phyloP scores from a whole-genome alignment of 805 yeast species.

The Yamadazyma tumulicola region DNA sequence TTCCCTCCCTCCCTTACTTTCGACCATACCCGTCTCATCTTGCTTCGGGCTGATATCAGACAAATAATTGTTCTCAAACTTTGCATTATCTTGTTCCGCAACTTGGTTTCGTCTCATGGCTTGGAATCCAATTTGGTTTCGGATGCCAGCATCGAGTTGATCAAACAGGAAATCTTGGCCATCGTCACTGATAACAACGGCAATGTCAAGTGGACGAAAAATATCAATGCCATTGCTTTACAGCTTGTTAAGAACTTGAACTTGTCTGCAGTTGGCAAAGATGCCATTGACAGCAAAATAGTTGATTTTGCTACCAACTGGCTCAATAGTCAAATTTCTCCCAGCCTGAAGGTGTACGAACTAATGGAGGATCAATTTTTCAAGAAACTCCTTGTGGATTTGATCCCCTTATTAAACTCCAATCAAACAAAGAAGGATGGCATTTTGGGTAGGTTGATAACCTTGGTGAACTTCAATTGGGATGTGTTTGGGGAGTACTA shows the following conservation, averaged over 20 bases:
- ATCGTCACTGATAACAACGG: slow-evolving; percentile 84
- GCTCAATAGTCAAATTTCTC: slow-evolving; percentile 84
- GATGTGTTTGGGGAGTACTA: slow-evolving; percentile 76
- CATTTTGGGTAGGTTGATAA: slow-evolving; percentile 57
- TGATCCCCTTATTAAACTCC: slow-evolving; percentile 6
- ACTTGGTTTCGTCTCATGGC: slow-evolving; percentile 44
- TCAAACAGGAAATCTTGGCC: slow-evolving; percentile 71
- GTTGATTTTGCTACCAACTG: slow-evolving; percentile 69
- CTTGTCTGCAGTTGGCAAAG: slow-evolving; percentile 3
- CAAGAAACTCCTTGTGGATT: slow-evolving; percentile 37
- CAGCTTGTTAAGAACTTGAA: slow-evolving; percentile 51
- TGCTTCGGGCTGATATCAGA: slow-evolving; percentile 80
- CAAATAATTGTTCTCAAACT: slow-evolving; percentile 78
- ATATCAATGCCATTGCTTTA: slow-evolving; percentile 66
- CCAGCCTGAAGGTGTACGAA: slow-evolving; percentile 70
- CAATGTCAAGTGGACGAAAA: slow-evolving; percentile 86
- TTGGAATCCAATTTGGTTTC: slow-evolving; percentile 22
- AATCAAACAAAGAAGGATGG: slow-evolving; percentile 23
- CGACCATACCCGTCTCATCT: slow-evolving; percentile 75
- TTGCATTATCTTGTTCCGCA: slow-evolving; percentile 70
- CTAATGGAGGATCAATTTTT: slow-evolving; percentile 68
- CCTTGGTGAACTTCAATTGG: slow-evolving; percentile 76
- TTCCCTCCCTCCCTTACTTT: slow-evolving; percentile 82
- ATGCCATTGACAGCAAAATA: slow-evolving; percentile 24
- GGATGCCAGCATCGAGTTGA: slow-evolving; percentile 37